phyloP scores from a whole-genome alignment of 1,284 basidiomycete species.

The Inonotus hispidus region DNA sequence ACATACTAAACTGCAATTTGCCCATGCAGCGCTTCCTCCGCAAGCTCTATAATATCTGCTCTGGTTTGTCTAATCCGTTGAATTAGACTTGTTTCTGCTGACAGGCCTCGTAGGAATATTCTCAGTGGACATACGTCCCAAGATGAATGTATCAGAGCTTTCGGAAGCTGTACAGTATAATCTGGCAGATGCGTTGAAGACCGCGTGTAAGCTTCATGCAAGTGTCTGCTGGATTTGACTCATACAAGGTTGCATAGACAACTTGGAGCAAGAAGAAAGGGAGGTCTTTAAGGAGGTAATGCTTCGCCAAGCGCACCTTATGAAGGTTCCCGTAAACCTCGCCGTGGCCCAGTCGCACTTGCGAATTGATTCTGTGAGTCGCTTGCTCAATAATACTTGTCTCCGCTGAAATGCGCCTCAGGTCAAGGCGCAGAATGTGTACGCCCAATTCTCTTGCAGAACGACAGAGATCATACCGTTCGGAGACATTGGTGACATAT shows the following conservation, averaged over 20 bases:
- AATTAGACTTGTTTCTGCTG: background rate
- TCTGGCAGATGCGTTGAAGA: conserved; percentile 42
- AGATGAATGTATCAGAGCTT: conserved; percentile 55
- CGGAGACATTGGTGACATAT: conserved; percentile 79
- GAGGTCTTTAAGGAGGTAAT: conserved; percentile 53
- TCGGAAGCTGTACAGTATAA: conserved; percentile 47
- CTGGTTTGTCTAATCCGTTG: conserved; percentile 44
- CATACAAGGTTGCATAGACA: conserved; percentile 32
- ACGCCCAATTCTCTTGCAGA: conserved; percentile 58
- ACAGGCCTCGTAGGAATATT: conserved; percentile 41
- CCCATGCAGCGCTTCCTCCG: conserved; percentile 70
- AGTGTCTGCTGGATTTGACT: background rate
- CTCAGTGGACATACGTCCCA: conserved; percentile 50
- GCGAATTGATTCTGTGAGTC: conserved; percentile 59
- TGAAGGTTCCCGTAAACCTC: conserved; percentile 59
- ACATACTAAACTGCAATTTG: conserved; percentile 78
- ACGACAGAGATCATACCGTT: conserved; percentile 77
- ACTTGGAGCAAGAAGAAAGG: conserved; percentile 51
- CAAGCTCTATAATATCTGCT: conserved; percentile 68
- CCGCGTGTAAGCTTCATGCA: conserved; percentile 43
- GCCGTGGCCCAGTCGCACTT: conserved; percentile 60
- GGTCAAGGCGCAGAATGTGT: conserved; percentile 62
- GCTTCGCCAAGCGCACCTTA: conserved; percentile 54
- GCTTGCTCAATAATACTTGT: background rate
- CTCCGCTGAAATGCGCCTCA: conserved; percentile 24